phyloP scores from a whole-genome alignment of 2,329 filamentous ascomycete genomes.

The Coniochaeta pulveracea region DNA sequence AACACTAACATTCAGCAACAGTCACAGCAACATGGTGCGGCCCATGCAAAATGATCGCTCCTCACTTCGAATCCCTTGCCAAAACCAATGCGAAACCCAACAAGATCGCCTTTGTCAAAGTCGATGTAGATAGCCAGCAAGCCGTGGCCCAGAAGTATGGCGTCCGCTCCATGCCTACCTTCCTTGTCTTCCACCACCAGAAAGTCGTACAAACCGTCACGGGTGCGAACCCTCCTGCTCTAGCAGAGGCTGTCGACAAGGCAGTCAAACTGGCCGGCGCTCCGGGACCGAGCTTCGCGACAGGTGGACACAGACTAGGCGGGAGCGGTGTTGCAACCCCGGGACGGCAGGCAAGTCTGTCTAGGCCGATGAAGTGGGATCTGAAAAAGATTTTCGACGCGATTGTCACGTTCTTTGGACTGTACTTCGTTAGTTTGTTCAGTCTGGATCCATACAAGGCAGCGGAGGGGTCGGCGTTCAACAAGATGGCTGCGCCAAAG shows the following conservation, averaged over 20 bases:
- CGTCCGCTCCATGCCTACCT: conserved; percentile 86
- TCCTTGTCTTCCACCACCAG: conserved; percentile 77
- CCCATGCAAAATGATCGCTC: conserved; percentile 86
- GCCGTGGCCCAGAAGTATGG: conserved; percentile 67
- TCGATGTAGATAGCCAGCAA: conserved; percentile 78
- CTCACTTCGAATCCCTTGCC: conserved; percentile 76
- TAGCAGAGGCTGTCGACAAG: conserved; percentile 68
- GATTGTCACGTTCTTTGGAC: conserved; percentile 43
- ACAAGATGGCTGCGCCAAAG: conserved; percentile 29
- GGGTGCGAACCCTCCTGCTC: conserved; percentile 68
- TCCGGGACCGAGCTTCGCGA: conserved; percentile 36
- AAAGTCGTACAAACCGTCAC: conserved; percentile 63
- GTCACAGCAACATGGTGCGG: conserved; percentile 95
- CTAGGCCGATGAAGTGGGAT: conserved; percentile 16
- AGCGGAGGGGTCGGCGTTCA: conserved; percentile 48
- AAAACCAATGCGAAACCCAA: conserved; percentile 69
- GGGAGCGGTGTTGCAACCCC: conserved; percentile 18
- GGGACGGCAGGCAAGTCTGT: conserved; percentile 6
- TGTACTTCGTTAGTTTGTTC: conserved; percentile 52
- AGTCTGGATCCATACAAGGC: conserved; percentile 53
- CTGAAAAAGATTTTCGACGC: conserved; percentile 34
- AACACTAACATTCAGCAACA: conserved; percentile 22
- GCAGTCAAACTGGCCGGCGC: conserved; percentile 44
- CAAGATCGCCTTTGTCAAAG: conserved; percentile 80
- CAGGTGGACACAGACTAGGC: conserved; percentile 46